phyloP scores from a whole-genome alignment of 768 basidiomycete genomes.

The Hygrocybe punicea region DNA sequence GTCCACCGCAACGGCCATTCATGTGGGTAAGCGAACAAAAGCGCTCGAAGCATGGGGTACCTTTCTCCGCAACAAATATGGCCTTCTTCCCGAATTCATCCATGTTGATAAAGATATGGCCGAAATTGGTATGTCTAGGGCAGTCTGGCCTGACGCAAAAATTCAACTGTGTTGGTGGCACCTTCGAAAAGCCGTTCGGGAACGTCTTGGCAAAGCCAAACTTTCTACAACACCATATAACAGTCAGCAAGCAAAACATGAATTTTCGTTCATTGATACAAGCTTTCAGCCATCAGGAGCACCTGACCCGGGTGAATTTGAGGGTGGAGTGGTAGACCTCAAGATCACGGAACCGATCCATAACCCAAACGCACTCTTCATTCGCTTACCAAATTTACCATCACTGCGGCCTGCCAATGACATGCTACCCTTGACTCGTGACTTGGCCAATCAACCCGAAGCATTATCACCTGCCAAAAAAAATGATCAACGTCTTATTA shows the following conservation, averaged over 20 bases:
- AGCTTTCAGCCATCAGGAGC: slow-evolving; percentile 15
- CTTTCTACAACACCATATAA: slow-evolving; percentile 25
- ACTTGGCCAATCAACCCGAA: too few species aligned
- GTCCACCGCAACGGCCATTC: slow-evolving; percentile 19
- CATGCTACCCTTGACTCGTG: too few species aligned
- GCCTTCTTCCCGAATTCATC: slow-evolving; percentile 10
- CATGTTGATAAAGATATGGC: slow-evolving; percentile 20
- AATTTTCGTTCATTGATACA: slow-evolving; percentile 20
- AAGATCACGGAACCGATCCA: too few species aligned
- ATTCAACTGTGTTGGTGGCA: slow-evolving; percentile 25
- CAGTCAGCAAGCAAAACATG: slow-evolving; percentile 9
- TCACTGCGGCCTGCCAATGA: too few species aligned
- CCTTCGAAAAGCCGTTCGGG: slow-evolving; percentile 17
- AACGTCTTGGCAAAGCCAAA: slow-evolving; percentile 16
- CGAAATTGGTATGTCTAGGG: slow-evolving; percentile 12
- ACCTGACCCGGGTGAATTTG: slow-evolving; percentile 18
- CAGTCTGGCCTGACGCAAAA: slow-evolving; percentile 17
- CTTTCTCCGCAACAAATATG: slow-evolving; percentile 7
- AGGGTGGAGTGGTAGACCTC: slow-evolving; percentile 32
- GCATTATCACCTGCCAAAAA: too few species aligned
- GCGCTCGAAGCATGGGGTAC: slow-evolving; percentile 17
- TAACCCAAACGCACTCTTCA: too few species aligned
- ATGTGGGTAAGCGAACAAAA: slow-evolving; percentile 15
- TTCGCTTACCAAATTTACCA: too few species aligned
- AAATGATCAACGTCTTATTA: too few species aligned